phyloP scores from a whole-genome alignment of 805 yeast species.

The Metschnikowia cerradonensis region DNA sequence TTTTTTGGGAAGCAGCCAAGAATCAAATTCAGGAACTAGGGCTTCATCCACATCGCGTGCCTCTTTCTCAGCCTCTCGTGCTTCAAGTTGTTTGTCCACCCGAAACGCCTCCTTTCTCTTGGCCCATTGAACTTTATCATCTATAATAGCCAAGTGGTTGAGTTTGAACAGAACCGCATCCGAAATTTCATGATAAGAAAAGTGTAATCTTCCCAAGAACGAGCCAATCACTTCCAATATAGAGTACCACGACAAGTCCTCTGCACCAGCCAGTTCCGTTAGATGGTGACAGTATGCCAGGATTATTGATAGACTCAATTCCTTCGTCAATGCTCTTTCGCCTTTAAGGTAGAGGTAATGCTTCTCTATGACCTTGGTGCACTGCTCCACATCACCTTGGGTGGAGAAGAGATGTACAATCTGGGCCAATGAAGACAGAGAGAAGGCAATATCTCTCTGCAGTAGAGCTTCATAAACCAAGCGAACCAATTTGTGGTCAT shows the following conservation, averaged over 20 bases:
- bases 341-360: constrained; percentile 30
- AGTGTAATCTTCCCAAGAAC: constrained; percentile 13
- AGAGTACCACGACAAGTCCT: constrained; percentile 25
- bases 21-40: background rate
- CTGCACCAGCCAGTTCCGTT: background rate
- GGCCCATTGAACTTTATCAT: constrained; percentile 21
- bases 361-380: constrained; percentile 32
- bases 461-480: constrained; percentile 21
- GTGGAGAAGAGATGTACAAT: constrained; percentile 30
- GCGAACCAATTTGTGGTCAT: constrained; percentile 27
- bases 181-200: constrained; percentile 26
- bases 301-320: constrained; percentile 29
- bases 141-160: constrained; percentile 23
- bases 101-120: constrained; percentile 7
- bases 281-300: constrained; percentile 32
- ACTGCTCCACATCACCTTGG: constrained; percentile 37
- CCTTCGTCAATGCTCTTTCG: constrained; percentile 30
- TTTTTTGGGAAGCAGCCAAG: constrained; percentile 18
- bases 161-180: constrained; percentile 29
- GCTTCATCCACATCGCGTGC: background rate
- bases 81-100: background rate
- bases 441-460: constrained; percentile 11
- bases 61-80: background rate
- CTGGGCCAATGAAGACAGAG: constrained; percentile 13
- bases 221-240: constrained; percentile 32